Conservation (phyloP, 2,329 filamentous ascomycete species). For the Sporothrix brasiliensis region DNA sequence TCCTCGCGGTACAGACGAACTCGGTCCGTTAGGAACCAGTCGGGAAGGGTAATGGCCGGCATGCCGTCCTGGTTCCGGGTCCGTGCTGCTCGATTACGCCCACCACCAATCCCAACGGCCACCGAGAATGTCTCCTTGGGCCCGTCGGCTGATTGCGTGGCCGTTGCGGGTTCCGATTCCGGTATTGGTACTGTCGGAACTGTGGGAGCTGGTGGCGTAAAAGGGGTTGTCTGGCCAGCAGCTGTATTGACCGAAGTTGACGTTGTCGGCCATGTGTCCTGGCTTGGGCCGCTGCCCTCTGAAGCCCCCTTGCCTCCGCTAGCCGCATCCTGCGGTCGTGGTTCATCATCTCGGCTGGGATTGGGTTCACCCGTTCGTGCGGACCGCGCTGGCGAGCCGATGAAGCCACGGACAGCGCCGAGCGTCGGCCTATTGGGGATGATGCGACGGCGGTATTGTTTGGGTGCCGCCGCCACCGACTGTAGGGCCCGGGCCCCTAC, state of each 20-base stretch:
- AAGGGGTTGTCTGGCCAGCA: not conserved
- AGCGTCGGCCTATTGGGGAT: not conserved
- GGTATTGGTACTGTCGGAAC: slow-evolving; percentile 5
- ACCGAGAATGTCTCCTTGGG: slow-evolving; percentile 34
- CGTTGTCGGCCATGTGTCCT: not conserved
- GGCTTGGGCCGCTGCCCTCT: not conserved
- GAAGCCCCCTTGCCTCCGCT: not conserved
- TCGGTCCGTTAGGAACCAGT: slow-evolving; percentile 58
- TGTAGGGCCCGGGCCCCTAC: slow-evolving; percentile 39
- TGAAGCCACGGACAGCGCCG: slow-evolving; percentile 23
- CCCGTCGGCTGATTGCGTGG: slow-evolving; percentile 4
- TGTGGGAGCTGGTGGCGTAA: not conserved
- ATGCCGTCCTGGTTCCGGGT: slow-evolving; percentile 30
- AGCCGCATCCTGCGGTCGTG: not conserved
- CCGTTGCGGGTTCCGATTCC: not conserved
- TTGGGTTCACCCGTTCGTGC: slow-evolving; percentile 30
- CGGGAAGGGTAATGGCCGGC: slow-evolving; percentile 59
- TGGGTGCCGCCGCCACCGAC: slow-evolving; percentile 31
- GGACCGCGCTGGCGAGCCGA: slow-evolving; percentile 20
- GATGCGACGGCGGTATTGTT: slow-evolving; percentile 22
- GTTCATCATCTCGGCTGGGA: slow-evolving; percentile 11
- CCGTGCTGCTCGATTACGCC: slow-evolving; percentile 33
- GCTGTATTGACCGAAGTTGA: not conserved
- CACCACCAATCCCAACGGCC: slow-evolving; percentile 37
- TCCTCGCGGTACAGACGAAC: slow-evolving; percentile 45